Base-by-base conservation (phyloP, 495 filamentous ascomycete species). In the Halenospora varia region DNA sequence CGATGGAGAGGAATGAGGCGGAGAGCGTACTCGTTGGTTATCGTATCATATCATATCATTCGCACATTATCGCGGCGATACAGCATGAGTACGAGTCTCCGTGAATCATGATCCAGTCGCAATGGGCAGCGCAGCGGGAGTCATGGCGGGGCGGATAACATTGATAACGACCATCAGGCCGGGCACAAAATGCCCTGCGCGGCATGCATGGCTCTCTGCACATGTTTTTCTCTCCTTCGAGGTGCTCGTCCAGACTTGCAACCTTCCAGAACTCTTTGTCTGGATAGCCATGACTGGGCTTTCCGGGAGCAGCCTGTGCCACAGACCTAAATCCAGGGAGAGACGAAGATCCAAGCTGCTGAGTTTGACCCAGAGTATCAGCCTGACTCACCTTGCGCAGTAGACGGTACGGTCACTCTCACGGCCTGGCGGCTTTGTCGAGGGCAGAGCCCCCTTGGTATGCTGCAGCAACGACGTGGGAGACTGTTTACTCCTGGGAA, bases 401-500 rank as follows among this genome's bases (percentile, higher is more conserved):
- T 18, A 53, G 39, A 20, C 25, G 17, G 6, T 11, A 51, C 23
- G 10, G 10, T 20, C 24, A 13, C 22, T 24, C 47, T 22, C 47
- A 22, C 17, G 4, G 23, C 22, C 15, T 51, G 51, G 8, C 51
- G 15, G 17, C 51, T 53, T 53, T 52, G 24, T 52, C n/a, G 3
- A 40, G 11, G 6, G 24, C 24, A 18, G 11, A 35, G 29, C 29
- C 29, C 29, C 29, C 29, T 35, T 6, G 4, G 29, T 35, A 35
- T 2, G 20, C 11, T 15, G 11, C 49, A 53, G 17, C 9, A 24
- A 15, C 18, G 0, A 22, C 19, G 20, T 40, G 25, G 46, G 55
- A 46, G 20, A 17, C 45, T 54, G 50, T 60, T 60, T 60, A 52
- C 51, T 56, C 56, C 53, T 53, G 42, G 8, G n/a, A 40, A 17